Evolutionary conservation across 2,329 filamentous ascomycete genomes (phyloP).

Genomic region (Colletotrichum spaethianum): DNA sequence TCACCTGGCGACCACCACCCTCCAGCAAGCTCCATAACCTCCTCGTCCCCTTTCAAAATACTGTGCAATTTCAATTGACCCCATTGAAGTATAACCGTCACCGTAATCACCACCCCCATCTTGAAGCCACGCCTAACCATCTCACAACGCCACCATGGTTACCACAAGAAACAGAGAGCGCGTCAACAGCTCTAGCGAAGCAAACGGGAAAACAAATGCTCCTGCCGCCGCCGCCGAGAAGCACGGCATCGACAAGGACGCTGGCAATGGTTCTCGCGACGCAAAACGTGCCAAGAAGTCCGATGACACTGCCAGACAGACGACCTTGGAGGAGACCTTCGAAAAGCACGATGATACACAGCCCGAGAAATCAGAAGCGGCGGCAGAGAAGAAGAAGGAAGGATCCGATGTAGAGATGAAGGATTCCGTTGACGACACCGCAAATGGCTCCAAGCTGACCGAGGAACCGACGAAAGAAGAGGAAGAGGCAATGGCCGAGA

Average conservation of each 20-base stretch:
- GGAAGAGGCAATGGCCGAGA: constrained; percentile 12
- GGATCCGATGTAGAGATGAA: constrained; percentile 27
- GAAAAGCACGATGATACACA: constrained; percentile 16
- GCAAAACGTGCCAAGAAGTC: constrained; percentile 40
- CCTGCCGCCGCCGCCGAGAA: constrained; percentile 32
- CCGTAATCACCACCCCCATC: neutral
- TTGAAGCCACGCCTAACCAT: neutral
- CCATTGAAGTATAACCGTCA: neutral
- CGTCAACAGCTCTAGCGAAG: constrained; percentile 12
- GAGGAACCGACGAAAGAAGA: constrained; percentile 12
- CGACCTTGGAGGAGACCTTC: constrained; percentile 38
- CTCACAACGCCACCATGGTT: constrained; percentile 16
- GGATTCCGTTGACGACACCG: neutral
- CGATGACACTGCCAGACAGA: constrained; percentile 16
- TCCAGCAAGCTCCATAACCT: neutral
- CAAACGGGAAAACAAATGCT: constrained; percentile 1
- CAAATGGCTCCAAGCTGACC: neutral
- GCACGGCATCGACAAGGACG: constrained; percentile 23
- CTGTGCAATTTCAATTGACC: neutral
- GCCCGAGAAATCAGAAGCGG: neutral
- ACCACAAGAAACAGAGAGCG: constrained; percentile 26
- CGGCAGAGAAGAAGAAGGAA: neutral
- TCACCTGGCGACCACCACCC: neutral
- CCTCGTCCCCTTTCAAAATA: neutral
- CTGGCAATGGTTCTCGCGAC: constrained; percentile 10